Base-by-base conservation (phyloP, 1,284 basidiomycete genomes). In the Spongiforma sp. region DNA sequence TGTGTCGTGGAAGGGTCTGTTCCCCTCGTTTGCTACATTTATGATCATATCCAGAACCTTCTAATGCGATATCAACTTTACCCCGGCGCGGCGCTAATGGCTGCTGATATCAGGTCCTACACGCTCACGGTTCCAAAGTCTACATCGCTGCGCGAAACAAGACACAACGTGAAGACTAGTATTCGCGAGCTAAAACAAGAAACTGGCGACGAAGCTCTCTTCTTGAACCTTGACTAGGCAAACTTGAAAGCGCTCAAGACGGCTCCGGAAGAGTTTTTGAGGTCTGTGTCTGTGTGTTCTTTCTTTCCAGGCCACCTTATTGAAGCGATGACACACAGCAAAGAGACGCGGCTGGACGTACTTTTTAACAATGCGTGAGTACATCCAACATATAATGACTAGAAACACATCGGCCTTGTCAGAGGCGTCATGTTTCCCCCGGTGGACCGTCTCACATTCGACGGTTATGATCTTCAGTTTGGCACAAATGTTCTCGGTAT, bases 391-490 rank as follows among this genome's bases (percentile, higher is more conserved):
- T 7, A 2, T 19, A 9, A 6, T 33, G n/a, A n/a, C 30, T 32
- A 28, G 30, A 63, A 30, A 50, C 19, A 4, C 8, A n/a, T 39
- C 24, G 24, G 4, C 75, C 85, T n/a, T 79, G 30, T n/a, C 34
- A 87, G 85, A 0, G 87, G 87, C 9, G 79, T 89, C 30, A 87
- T 89, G 86, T 70, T 72, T 0, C 75, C 77, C 4, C 82, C 83
- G 1, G 41, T 75, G 1, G 79, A 81, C 14, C 65, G 71, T 52
- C 67, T 80, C 58, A 88, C 87, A 0, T 73, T 71, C 17, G 82
- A 88, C 53, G 84, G 84, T 3, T 86, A 84, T 65, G 84, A 88
- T 57, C 72, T 87, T 21, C 86, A 87, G 66, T 86, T 86, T 60
- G 87, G 86, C 5, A 86, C 84, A 10, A 89, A 88, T 65, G 78